phyloP scores from a whole-genome alignment of 2,329 filamentous ascomycete species.

The Neobulgaria alba region DNA sequence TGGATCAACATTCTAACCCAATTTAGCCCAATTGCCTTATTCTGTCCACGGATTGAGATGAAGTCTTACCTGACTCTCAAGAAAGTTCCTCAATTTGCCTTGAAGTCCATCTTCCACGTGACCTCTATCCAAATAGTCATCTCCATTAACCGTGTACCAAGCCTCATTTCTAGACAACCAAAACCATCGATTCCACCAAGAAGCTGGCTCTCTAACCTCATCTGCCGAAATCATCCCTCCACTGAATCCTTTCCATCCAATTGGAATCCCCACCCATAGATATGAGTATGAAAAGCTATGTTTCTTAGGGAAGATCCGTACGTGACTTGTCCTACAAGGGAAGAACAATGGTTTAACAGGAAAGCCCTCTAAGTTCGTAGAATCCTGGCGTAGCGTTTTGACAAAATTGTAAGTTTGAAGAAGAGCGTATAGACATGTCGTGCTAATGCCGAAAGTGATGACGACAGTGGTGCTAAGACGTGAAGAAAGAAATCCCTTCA shows the following conservation, averaged over 20 bases:
- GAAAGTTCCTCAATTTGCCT: constrained; percentile 52
- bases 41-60: not conserved
- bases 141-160: constrained; percentile 50
- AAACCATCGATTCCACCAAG: constrained; percentile 27
- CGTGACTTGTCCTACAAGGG: constrained; percentile 56
- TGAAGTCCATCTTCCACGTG: constrained; percentile 44
- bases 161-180: constrained; percentile 17
- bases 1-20: constrained; percentile 45
- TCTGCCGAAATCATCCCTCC: constrained; percentile 38
- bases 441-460: constrained; percentile 2
- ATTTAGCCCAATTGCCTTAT: constrained; percentile 15
- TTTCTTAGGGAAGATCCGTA: constrained; percentile 56
- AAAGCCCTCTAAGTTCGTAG: constrained; percentile 7
- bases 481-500: constrained; percentile 2
- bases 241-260: constrained; percentile 50
- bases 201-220: constrained; percentile 5
- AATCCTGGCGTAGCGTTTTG: constrained; percentile 8
- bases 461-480: constrained; percentile 11
- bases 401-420: constrained; percentile 18
- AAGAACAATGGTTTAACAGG: constrained; percentile 44
- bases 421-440: constrained; percentile 6
- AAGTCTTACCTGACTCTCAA: constrained; percentile 43
- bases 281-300: constrained; percentile 66
- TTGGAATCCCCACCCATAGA: constrained; percentile 58
- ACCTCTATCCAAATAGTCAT: constrained; percentile 53